phyloP scores from a whole-genome alignment of 306 rosid genomes.

The Canavalia ensiformis region DNA sequence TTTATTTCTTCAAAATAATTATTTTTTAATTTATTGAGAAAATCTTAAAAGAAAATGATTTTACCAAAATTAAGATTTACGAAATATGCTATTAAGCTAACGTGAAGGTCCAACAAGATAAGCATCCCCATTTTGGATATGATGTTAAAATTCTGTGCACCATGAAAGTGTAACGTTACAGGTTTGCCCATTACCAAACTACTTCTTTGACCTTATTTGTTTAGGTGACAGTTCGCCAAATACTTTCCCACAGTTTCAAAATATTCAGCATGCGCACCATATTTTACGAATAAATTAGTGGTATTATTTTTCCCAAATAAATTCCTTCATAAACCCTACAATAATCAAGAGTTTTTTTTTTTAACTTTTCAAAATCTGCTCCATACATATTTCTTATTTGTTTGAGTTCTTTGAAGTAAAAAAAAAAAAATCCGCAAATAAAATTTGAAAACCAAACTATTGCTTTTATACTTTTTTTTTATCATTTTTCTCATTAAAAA shows the following conservation, averaged over 20 bases:
- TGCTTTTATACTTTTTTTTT: background rate
- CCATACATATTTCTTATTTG: no score
- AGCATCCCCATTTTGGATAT: background rate
- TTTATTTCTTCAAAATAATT: no score
- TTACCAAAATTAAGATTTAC: no score
- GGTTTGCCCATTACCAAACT: background rate
- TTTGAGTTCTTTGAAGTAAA: no score
- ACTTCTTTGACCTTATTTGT: conserved; percentile 35
- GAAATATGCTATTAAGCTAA: background rate
- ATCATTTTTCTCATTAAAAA: background rate
- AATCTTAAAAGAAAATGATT: no score
- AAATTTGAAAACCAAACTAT: background rate
- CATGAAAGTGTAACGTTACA: background rate
- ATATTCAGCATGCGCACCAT: background rate
- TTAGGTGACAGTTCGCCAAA: conserved; percentile 5
- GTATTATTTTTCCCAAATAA: background rate
- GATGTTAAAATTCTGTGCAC: background rate
- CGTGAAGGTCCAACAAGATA: background rate
- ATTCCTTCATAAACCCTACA: background rate
- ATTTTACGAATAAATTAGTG: conserved; percentile 4
- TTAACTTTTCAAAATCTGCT: no score
- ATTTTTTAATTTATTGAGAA: no score
- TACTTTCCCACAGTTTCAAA: background rate
- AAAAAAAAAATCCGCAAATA: no score
- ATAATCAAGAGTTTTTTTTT: no score